A percentile compares a stretch with the other conserved stretches of the same genome.
Evolutionary conservation across 1,139 yeast species (phyloP).

Genomic region (Suzukiozyma palmioleophila): DNA sequence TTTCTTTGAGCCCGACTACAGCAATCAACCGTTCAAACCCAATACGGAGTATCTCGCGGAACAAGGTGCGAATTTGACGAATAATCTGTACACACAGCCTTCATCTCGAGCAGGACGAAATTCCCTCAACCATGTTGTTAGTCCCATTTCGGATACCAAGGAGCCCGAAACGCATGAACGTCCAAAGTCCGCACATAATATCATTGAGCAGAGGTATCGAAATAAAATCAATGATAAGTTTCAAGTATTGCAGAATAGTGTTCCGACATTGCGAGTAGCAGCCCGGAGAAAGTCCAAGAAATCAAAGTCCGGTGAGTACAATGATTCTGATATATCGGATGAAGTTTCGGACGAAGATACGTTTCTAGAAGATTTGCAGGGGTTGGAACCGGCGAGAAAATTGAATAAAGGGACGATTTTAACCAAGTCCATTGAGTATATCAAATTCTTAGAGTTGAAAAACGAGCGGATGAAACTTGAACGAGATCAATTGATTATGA

Average conservation of each 20-base stretch:
- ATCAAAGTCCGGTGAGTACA: conserved; percentile 5
- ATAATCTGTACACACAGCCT: background rate
- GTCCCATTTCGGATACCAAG: background rate
- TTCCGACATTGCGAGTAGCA: conserved; percentile 36
- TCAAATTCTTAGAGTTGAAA: conserved; percentile 38
- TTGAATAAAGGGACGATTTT: conserved; percentile 43
- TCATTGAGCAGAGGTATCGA: conserved; percentile 43
- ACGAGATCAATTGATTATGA: conserved; percentile 23
- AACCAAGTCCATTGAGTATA: conserved; percentile 42
- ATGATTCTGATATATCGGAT: conserved; percentile 2
- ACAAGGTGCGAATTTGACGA: conserved; percentile 6
- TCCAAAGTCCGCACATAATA: conserved; percentile 37
- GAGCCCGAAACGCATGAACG: conserved; percentile 5
- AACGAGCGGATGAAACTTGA: conserved; percentile 32
- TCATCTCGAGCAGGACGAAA: background rate
- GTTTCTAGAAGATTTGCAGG: conserved; percentile 27
- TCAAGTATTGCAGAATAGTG: conserved; percentile 35
- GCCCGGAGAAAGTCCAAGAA: conserved; percentile 17
- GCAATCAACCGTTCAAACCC: conserved; percentile 6
- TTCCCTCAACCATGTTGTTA: conserved; percentile 8
- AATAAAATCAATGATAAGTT: conserved; percentile 45
- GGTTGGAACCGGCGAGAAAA: conserved; percentile 43
- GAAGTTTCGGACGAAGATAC: conserved; percentile 2
- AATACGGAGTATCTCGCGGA: conserved; percentile 10
- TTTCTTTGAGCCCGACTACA: conserved; percentile 11